Base-by-base conservation (phyloP, 306 rosid species). In the Acacia confusa region DNA sequence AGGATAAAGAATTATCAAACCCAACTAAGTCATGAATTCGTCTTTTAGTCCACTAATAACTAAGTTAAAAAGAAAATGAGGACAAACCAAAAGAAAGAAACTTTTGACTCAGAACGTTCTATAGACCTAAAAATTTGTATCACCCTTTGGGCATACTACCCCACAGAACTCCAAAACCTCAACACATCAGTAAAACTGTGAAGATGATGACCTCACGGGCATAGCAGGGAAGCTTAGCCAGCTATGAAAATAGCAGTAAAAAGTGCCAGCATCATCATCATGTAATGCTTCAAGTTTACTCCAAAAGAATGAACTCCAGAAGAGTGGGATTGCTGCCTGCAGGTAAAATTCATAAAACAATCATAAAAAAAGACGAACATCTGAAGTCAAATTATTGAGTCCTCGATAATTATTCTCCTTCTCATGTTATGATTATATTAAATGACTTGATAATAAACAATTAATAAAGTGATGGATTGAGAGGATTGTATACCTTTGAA, bases 231-330 rank as follows among this genome's bases (percentile, higher is more conserved):
- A 71, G 75, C 67, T 91, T 84, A 88, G 53, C 83, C 64, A 64
- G 75, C 58, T 66, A 60, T 27, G 77, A 88, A 80, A 28, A 82
- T 38, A 67, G 81, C 71, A 57, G 88, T 27, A 47, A 82, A 79
- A 78, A 91, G 27, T 77, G 86, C 89, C 86, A 90, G 24, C 44
- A 94, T 41, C 75, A 88, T 79, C 77, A 88, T 81, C 66, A 87
- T 72, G 60, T 53, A 53, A 53, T 20, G 11, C 60, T 53, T 53
- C 60, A 11, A 60, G 17, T 12, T 24, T 24, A 53, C 74, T 13
- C 72, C 30, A 22, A 74, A 28, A 60, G 86, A 43, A 70, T 89
- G 82, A 34, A 50, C 81, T 34, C 88, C 89, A 30, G 91, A 84
- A 36, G 84, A 78, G 6, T 22, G 63, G 28, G 44, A 41, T 72